Base-by-base conservation (phyloP, 1,139 yeast genomes). In the Candida sp. region DNA sequence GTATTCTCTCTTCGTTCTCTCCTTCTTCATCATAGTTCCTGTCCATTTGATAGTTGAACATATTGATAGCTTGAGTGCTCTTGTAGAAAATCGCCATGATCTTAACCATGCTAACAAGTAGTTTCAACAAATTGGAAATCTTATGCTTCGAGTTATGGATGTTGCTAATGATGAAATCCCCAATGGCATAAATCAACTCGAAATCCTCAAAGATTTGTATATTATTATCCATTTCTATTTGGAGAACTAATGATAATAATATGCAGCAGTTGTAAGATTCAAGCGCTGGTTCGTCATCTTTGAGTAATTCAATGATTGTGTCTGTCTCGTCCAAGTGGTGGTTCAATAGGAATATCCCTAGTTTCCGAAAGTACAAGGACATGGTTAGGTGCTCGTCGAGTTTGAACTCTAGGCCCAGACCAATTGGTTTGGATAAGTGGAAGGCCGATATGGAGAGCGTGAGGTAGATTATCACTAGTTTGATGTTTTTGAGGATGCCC, bases 311-410 rank as follows among this genome's bases (percentile, higher is more conserved):
- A 17, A 64, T 59, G 50, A 70, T 65, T 42, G 62, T 69, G 52
- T 75, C 81, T 51, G 73, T 75, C 51, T 75, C 77, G 59, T 77
- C 81, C 45, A 77, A 60, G 58, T 77, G 81, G 49, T 62, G 65
- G 55, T 75, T 74, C n/a, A 77, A 57, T 22, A 74, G 63, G 37
- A 63, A 67, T 7, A 74, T 66, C 34, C 72, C 69, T 28, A 72
- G 57, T 53, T 77, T 77, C n/a, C 82, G 58, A 9, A 75, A 58
- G 50, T 72, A 72, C 4, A 77, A 71, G 53, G 78, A 67, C 7
- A 69, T 51, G 32, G 61, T 61, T 22, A 75, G 56, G 52, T 60
- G 64, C 9, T 66, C 66, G 49, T 69, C 70, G 33, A 71, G 59
- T 32, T 53, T 33, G 26, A 55, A 53, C 2, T 52, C 43, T 23